These are phyloP conservation scores for Laburnicola sp. DNA, from an alignment of 2,329 filamentous ascomycete species.

Conservation along the genomic window DNA sequence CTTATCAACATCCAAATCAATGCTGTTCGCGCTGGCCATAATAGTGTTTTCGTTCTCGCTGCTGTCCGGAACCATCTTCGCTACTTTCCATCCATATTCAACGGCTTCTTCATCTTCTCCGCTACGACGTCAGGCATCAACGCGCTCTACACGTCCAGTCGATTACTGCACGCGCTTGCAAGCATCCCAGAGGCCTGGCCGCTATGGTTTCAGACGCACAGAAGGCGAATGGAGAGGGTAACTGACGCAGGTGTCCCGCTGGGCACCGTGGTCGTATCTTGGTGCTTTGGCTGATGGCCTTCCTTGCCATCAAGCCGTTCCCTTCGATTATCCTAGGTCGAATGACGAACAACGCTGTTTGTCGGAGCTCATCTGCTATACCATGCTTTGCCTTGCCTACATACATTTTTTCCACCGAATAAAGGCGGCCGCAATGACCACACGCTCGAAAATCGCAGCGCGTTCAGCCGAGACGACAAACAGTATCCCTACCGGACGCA, in stretches of 20 bases:
- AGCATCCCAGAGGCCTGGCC: constrained; percentile 47
- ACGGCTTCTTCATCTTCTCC: constrained; percentile 52
- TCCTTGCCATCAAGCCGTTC: constrained; percentile 39
- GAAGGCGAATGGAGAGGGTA: constrained; percentile 42
- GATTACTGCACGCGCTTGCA: constrained; percentile 51
- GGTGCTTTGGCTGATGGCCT: constrained; percentile 45
- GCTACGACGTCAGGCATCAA: constrained; percentile 50
- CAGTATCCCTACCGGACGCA: constrained; percentile 34
- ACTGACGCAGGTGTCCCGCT: constrained; percentile 44
- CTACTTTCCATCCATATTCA: constrained; percentile 48
- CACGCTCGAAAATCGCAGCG: constrained; percentile 29
- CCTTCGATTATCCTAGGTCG: constrained; percentile 35
- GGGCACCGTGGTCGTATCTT: constrained; percentile 44
- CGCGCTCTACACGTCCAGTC: constrained; percentile 48
- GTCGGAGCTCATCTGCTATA: constrained; percentile 45
- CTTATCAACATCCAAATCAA: constrained; percentile 34
- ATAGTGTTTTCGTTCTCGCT: constrained; percentile 47
- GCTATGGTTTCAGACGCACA: constrained; percentile 38
- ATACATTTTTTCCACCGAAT: constrained; percentile 38
- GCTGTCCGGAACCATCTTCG: constrained; percentile 46
- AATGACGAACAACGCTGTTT: constrained; percentile 42
- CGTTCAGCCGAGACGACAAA: constrained; percentile 34
- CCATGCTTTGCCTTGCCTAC: constrained; percentile 39
- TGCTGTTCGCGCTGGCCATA: constrained; percentile 35
- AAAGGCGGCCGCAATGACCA: constrained; percentile 28